phyloP scores from a whole-genome alignment of 306 rosid species.

The Casuarina equisetifolia region DNA sequence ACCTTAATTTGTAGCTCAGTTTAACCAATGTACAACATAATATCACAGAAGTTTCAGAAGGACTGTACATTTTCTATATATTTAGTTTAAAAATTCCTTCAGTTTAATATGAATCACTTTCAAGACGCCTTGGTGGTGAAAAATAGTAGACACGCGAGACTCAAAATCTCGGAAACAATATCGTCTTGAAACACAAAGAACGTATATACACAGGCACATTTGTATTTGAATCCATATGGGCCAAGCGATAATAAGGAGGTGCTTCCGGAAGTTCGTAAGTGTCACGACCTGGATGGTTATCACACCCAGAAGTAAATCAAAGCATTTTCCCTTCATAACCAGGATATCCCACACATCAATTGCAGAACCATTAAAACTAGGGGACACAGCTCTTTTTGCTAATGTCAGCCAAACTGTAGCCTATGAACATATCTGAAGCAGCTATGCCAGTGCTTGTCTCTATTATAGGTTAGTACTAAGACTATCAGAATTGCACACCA shows the following conservation, averaged over 20 bases:
- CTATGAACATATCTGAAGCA: constrained; percentile 9
- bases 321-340: neutral
- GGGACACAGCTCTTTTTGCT: neutral
- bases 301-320: neutral
- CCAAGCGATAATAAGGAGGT: neutral
- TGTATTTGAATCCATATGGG: neutral
- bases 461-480: neutral
- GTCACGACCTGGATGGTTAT: neutral
- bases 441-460: neutral
- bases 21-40: constrained; percentile 6
- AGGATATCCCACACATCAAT: neutral
- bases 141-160: too few species aligned
- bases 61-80: constrained; percentile 14
- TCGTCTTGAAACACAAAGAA: neutral
- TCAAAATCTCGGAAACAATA: neutral
- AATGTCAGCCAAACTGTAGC: constrained; percentile 15
- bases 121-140: too few species aligned
- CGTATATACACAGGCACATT: neutral
- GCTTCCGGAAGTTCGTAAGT: constrained; percentile 14
- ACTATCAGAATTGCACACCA: neutral
- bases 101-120: neutral
- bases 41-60: constrained; percentile 17
- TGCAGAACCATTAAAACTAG: constrained; percentile 9
- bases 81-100: constrained; percentile 9
- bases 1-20: constrained; percentile 13